Base-by-base conservation (phyloP, 2,329 filamentous ascomycete genomes). In the Neofusicoccum sp. region DNA sequence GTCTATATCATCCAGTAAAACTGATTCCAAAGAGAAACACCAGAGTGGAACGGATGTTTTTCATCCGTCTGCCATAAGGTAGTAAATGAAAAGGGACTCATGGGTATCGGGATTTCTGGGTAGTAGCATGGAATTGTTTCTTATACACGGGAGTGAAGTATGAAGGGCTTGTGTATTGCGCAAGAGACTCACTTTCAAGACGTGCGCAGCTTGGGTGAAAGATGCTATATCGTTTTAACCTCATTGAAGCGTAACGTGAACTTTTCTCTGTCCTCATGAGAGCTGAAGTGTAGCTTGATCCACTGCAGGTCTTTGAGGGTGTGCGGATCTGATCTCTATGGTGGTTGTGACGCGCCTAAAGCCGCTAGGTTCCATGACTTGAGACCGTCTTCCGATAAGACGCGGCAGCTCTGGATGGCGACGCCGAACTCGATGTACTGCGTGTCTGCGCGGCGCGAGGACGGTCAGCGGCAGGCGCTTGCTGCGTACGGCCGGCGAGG, bases 381-480 rank as follows among this genome's bases (percentile, higher is more conserved):
- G 41, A 67, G 54, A 9, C 65, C 65, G 8, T 60, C 58, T 11
- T 41, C 41, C 7, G 66, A 65, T 29, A 56, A 59, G 52, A 56
- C 60, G 4, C 64, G 66, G 45, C 63, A 54, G 1, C 34, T 39
- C 11, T 61, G 59, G 31, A 68, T 61, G 2, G 64, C 64, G 39
- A 64, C 59, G 9, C 64, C 64, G 22, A 68, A 67, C 34, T 68
- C 67, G 37, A 64, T 62, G 63, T 66, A 68, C n/a, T 66, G 63
- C 60, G 64, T 64, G 22, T 64, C 64, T 67, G 61, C 28, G n/a
- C 22, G 12, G n/a, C 31, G 44, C 7, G 22, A 22, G 14, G 22
- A 9, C 6, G 16, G 44, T 50, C 34, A 48, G 33, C 34, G 6
- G n/a, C 12, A 59, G 11, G 41, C 16, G 22, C 22, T 22, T 22